Evolutionary conservation across 129 eudicot species (phyloP).

Genomic region (Apium graveolens): DNA sequence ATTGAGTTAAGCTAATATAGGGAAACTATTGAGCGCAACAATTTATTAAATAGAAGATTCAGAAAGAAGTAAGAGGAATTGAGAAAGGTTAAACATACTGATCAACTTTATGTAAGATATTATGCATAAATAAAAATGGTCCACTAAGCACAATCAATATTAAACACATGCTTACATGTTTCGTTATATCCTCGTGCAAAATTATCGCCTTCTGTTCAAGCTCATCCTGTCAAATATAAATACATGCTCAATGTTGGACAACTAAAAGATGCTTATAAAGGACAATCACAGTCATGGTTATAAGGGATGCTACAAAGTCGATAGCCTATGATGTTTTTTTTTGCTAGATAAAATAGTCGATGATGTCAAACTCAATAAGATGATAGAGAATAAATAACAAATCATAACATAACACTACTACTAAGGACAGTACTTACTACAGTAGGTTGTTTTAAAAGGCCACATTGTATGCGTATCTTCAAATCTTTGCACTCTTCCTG

Average conservation of each 20-base stretch:
- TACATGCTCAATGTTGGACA: not conserved
- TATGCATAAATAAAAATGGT: not conserved
- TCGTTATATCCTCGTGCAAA: constrained; percentile 55
- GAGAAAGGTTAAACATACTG: not conserved
- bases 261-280: too few species aligned
- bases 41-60: not conserved
- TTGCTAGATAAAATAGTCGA: too few species aligned
- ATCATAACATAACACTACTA: not conserved
- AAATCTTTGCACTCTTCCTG: constrained; percentile 80
- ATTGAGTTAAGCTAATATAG: not conserved
- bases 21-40: not conserved
- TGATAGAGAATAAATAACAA: not conserved
- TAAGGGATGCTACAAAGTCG: not conserved
- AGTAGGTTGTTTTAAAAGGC: constrained; percentile 49
- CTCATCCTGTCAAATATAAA: constrained; percentile 40
- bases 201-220: constrained; percentile 58
- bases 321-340: too few species aligned
- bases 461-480: constrained; percentile 46
- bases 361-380: not conserved
- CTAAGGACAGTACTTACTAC: constrained; percentile 38
- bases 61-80: not conserved
- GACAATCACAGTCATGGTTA: too few species aligned
- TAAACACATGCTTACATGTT: constrained; percentile 36
- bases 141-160: not conserved
- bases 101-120: not conserved